A percentile compares a stretch with the other conserved stretches of the same genome.
Conservation (phyloP, 441 rosid genomes). For the Bruguiera hainesii region DNA sequence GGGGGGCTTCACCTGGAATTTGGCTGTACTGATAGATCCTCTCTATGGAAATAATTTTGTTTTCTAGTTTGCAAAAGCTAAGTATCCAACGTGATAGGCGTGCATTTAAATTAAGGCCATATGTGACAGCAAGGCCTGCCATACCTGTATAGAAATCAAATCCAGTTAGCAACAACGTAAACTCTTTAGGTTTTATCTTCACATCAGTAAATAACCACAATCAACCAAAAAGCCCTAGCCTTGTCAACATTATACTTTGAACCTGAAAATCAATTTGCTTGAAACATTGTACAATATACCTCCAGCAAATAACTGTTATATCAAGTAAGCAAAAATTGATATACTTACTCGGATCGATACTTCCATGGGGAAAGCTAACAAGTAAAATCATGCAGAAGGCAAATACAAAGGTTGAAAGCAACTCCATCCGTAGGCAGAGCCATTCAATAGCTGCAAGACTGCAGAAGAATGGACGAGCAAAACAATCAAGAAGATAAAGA, state of each 20-base stretch:
- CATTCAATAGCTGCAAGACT: slow-evolving; percentile 99
- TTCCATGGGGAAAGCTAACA: slow-evolving; percentile 95
- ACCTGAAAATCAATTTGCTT: background rate
- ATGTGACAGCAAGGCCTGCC: slow-evolving; percentile 99
- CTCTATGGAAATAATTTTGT: slow-evolving; percentile 95
- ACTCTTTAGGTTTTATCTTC: background rate
- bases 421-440: slow-evolving; percentile 99
- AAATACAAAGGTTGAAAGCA: slow-evolving; percentile 93
- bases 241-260: background rate
- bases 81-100: slow-evolving; percentile 98
- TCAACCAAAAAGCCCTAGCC: background rate
- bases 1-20: slow-evolving; percentile 74
- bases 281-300: background rate
- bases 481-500: slow-evolving; percentile 97
- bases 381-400: slow-evolving; percentile 99
- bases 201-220: too few relatives aligned
- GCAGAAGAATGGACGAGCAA: slow-evolving; percentile 97
- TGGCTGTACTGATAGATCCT: slow-evolving; percentile 97
- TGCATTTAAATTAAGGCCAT: slow-evolving; percentile 96
- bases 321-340: slow-evolving; percentile 5
- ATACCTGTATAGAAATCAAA: slow-evolving; percentile 58
- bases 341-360: slow-evolving; percentile 94
- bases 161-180: slow-evolving; percentile 17
- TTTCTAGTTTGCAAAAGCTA: slow-evolving; percentile 99
- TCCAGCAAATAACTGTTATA: background rate